Evolutionary conservation across 129 eudicot genomes (phyloP).

Genomic region (Flaveria robusta): DNA sequence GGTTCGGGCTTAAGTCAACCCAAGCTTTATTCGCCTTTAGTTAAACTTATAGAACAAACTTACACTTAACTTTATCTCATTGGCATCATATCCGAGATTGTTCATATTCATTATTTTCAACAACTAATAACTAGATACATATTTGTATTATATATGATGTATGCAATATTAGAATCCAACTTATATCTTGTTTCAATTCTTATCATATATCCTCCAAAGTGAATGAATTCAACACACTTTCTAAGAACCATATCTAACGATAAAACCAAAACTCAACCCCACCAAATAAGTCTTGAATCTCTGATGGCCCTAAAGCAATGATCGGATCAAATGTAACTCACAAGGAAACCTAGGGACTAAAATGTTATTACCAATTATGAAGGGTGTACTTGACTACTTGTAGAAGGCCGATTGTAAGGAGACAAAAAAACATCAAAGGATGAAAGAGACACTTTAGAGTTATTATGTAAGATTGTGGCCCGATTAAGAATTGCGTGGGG

Average conservation of each 20-base stretch:
- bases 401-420: slow-evolving; percentile 1
- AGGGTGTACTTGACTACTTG: slow-evolving; percentile 22
- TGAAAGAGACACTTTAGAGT: slow-evolving; percentile 34
- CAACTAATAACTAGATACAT: not conserved
- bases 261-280: slow-evolving; percentile 19
- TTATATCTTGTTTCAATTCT: not conserved
- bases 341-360: slow-evolving; percentile 20
- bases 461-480: slow-evolving; percentile 34
- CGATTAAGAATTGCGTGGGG: slow-evolving; percentile 36
- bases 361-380: slow-evolving; percentile 26
- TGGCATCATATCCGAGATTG: too few species aligned
- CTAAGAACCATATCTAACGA: slow-evolving; percentile 21
- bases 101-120: too few species aligned
- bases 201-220: not conserved
- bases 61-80: too few species aligned
- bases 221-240: not conserved
- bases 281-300: slow-evolving; percentile 1
- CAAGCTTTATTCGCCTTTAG: too few species aligned
- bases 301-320: not conserved
- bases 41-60: too few species aligned
- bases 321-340: not conserved
- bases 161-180: not conserved
- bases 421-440: slow-evolving; percentile 42
- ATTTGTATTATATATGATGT: not conserved
- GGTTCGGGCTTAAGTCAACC: not conserved